Evolutionary conservation across 2,329 filamentous ascomycete genomes (phyloP).

Genomic region (Epicoccum sorghinum): DNA sequence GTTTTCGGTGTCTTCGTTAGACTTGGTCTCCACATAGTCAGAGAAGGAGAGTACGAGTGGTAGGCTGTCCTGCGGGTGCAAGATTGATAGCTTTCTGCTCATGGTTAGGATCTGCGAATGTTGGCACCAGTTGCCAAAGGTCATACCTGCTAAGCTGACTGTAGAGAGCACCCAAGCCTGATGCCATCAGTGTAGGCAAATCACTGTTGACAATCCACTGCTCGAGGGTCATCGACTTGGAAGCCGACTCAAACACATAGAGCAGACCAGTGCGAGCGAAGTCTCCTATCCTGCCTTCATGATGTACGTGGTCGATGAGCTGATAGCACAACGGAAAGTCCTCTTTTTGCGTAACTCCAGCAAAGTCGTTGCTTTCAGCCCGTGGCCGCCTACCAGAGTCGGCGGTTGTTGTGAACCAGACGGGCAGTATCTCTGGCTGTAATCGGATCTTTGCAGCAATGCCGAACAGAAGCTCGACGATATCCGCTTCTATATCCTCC

Average conservation of each 20-base stretch:
- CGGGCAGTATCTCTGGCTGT: slow-evolving; percentile 82
- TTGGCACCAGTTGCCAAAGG: neutral
- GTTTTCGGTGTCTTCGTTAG: slow-evolving; percentile 69
- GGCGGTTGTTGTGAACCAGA: slow-evolving; percentile 75
- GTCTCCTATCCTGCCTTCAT: slow-evolving; percentile 91
- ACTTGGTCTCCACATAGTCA: slow-evolving; percentile 78
- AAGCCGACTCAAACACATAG: slow-evolving; percentile 94
- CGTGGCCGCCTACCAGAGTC: slow-evolving; percentile 49
- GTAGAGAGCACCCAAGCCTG: slow-evolving; percentile 81
- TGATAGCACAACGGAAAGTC: slow-evolving; percentile 97
- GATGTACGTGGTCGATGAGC: slow-evolving; percentile 94
- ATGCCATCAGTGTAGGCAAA: slow-evolving; percentile 95
- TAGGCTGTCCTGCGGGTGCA: slow-evolving; percentile 74
- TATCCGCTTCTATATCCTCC: slow-evolving; percentile 81
- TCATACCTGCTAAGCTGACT: slow-evolving; percentile 68
- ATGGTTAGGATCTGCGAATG: slow-evolving; percentile 17
- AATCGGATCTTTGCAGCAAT: slow-evolving; percentile 95
- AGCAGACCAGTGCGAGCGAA: slow-evolving; percentile 93
- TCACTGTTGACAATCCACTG: slow-evolving; percentile 98
- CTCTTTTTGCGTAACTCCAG: slow-evolving; percentile 81
- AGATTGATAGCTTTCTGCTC: slow-evolving; percentile 76
- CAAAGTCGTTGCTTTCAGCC: slow-evolving; percentile 71
- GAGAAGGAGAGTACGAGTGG: slow-evolving; percentile 87
- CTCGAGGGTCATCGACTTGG: slow-evolving; percentile 80
- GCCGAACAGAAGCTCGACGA: slow-evolving; percentile 93